Base-by-base conservation (phyloP, 306 rosid genomes). In the Oemleria cerasiformis region DNA sequence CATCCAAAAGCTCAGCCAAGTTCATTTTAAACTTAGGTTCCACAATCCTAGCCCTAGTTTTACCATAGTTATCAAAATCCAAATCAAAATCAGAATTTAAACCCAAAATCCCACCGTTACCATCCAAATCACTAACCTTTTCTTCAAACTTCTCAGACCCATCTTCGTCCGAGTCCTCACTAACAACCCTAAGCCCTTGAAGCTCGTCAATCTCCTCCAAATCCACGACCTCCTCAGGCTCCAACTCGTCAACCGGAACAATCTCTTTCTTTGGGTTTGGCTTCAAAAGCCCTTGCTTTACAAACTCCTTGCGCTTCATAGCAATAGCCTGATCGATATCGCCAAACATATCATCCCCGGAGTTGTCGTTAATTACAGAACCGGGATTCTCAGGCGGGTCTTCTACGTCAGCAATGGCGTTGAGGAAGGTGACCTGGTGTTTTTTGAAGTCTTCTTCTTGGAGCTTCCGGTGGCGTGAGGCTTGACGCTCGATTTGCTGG, bases 1-100 rank as follows among this genome's bases (percentile, higher is more conserved):
- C 97, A 74, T 94, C 99, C 72, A 94, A 82, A 66, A 91, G 91
- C 86, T 91, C 97, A 47, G 92, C 99, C 68, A 94, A 81, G 81
- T 86, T 86, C 81, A 89, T 89, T 73, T 68, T 91, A 69, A 94
- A 94, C 85, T 81, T 94, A 3, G 97, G 92, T 58, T 91, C 99
- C 51, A 91, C 80, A 47, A 91, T 87, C 69, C 96, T 89, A 79
- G 92, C 65, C 77, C 80, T 91, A 56, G 75, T 71, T 67, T 86
- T 91, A 39, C 88, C 99, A 74, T 83, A 94, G 49, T 63, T 86
- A 69, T 91, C 99, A 61, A 94, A 91, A 80, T 86, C 92, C 58
- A 94, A 62, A 67, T 94, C 99, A 84, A 94, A 94, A 10, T 88
- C 70, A 5, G 89, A 73, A 74, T 71, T 67, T 38, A 67, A 75